A percentile compares a stretch with the other conserved stretches of the same genome.
Conservation (phyloP, 2,329 filamentous ascomycete genomes). For the Camillea tinctor region DNA sequence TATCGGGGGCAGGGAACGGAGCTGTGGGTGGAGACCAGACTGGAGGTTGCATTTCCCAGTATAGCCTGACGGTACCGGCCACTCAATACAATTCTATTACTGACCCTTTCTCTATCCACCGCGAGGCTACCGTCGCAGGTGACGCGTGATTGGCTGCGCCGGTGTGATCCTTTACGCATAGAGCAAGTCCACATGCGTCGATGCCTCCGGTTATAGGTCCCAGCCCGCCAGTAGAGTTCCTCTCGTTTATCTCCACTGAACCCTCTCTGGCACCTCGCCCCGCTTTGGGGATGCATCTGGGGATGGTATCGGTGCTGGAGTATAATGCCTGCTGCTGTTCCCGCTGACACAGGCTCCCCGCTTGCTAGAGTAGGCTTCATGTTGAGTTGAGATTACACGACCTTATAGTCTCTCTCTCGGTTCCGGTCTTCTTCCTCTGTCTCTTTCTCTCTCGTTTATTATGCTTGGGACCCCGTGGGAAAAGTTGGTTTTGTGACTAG, state of each 20-base stretch:
- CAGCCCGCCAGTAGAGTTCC: neutral
- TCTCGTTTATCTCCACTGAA: neutral
- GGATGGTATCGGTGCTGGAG: neutral
- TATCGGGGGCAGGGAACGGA: slow-evolving; percentile 12
- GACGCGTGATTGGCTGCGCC: neutral
- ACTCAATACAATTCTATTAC: slow-evolving; percentile 16
- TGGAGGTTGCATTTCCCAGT: neutral
- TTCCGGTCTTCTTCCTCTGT: too few relatives aligned
- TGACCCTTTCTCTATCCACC: slow-evolving; percentile 7
- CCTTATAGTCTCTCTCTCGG: neutral
- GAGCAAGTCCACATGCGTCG: neutral
- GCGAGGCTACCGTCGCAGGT: slow-evolving; percentile 1
- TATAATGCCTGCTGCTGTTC: neutral
- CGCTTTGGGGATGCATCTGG: neutral
- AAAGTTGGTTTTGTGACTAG: neutral
- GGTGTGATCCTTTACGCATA: neutral
- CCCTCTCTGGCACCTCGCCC: neutral
- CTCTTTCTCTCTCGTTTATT: neutral
- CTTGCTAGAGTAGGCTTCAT: neutral
- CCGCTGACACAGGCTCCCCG: neutral
- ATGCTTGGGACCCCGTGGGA: neutral
- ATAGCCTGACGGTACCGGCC: neutral
- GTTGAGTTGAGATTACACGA: neutral
- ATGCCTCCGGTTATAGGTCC: neutral
- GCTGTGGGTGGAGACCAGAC: slow-evolving; percentile 5